A percentile compares a stretch with the other conserved stretches of the same genome.
Conservation (phyloP, 2,329 filamentous ascomycete species). For the Cordyceps farinosa region DNA sequence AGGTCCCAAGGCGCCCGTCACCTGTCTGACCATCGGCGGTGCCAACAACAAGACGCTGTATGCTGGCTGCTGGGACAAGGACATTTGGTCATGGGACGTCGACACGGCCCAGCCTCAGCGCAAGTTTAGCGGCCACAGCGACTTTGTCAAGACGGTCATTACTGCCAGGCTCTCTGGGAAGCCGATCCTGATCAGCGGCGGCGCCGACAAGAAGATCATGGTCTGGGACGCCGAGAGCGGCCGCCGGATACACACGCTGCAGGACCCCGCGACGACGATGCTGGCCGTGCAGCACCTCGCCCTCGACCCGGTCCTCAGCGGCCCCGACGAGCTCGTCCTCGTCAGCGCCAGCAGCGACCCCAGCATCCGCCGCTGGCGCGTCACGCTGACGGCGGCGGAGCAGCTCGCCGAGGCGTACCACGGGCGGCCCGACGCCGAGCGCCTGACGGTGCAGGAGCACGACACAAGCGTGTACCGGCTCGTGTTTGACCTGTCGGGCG, state of each 20-base stretch:
- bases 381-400: conserved; percentile 50
- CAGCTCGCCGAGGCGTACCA: conserved; percentile 50
- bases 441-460: conserved; percentile 66
- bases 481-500: conserved; percentile 60
- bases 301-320: conserved; percentile 64
- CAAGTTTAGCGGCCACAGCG: conserved; percentile 71
- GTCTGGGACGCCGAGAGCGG: conserved; percentile 76
- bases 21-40: conserved; percentile 66
- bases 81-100: conserved; percentile 79
- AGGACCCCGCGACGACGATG: conserved; percentile 66
- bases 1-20: conserved; percentile 76
- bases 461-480: conserved; percentile 88
- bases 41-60: conserved; percentile 60
- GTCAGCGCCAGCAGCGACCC: conserved; percentile 80
- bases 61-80: conserved; percentile 92
- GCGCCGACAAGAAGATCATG: conserved; percentile 74
- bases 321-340: conserved; percentile 50
- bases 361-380: conserved; percentile 73
- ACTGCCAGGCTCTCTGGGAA: conserved; percentile 58
- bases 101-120: conserved; percentile 50
- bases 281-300: conserved; percentile 77
- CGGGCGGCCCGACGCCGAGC: conserved; percentile 39
- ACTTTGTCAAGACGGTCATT: conserved; percentile 85
- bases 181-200: conserved; percentile 67
- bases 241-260: conserved; percentile 68